Evolutionary conservation across 106 monocot species (phyloP), one percentile per base, ranked within the genome.

Genomic region (Dactylorhiza incarnata): DNA sequence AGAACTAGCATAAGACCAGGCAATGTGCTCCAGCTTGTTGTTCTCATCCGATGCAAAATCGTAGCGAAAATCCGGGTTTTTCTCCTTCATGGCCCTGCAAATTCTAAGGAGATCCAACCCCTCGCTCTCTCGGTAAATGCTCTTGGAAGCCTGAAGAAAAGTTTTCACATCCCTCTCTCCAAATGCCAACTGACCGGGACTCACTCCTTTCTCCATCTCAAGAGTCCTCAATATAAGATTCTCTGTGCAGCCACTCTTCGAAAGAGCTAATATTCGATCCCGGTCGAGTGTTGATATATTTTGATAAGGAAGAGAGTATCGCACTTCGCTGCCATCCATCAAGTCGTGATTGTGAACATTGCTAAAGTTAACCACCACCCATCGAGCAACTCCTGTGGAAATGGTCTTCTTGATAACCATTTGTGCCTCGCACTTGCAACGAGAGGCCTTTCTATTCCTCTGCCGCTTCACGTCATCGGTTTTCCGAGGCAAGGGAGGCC

Each of bases 341-440:
- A 91, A 69, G 54, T 94, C 90, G 61, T 94, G 94, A 77, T 91
- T 91, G 78, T 94, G 94, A 45, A 78, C 77, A 83, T 94, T 94
- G 77, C 75, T 91, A 48, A 89, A 94, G 51, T 86, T 85, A 74
- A 86, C 80, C 8, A 94, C 88, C 15, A 84, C 59, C 94, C 94
- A 94, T 75, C 74, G 68, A 67, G 81, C 52, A 9, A 78, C 75
- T 45, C 84, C 90, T 14, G 81, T 78, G 8, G 52, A 66, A 9
- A 75, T 73, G 66, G 77, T 83, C 80, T 94, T 94, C 80, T 94
- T 94, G 25, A 94, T 90, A 1, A 94, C 83, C 94, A 94, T 91
- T 50, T 88, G 88, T 44, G 94, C 94, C 49, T 87, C 94, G 44
- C 94, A 94, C 74, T 85, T 85, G 81, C 94, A 94, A 7, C 94